Evolutionary conservation across 345 rosid species (phyloP).

Genomic region (Eucalyptus microcorys): DNA sequence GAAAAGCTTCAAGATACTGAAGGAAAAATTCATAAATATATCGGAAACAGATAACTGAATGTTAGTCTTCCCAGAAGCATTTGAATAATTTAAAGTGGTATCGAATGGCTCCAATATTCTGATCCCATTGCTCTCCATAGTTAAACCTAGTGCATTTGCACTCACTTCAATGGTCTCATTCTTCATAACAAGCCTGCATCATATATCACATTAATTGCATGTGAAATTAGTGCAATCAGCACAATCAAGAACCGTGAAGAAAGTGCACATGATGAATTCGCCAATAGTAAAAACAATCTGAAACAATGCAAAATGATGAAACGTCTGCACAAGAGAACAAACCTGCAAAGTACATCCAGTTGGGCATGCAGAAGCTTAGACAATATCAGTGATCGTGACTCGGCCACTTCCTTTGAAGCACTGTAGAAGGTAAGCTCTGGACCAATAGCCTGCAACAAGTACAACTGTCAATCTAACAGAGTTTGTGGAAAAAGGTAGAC

Average conservation of each 20-base stretch:
- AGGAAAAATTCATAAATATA: conserved; percentile 89
- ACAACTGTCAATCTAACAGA: not conserved
- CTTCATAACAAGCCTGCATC: conserved; percentile 59
- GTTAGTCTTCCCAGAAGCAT: conserved; percentile 84
- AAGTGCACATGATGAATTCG: not conserved
- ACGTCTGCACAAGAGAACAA: not conserved
- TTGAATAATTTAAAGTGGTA: conserved; percentile 60
- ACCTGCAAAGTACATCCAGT: conserved; percentile 84
- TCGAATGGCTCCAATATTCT: conserved; percentile 96
- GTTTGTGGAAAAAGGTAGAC: not conserved
- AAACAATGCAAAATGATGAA: not conserved
- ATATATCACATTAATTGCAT: not conserved
- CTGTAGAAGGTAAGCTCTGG: conserved; percentile 93
- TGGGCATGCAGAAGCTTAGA: conserved; percentile 88
- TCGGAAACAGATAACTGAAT: conserved; percentile 68
- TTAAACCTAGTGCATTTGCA: conserved; percentile 74
- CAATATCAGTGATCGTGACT: conserved; percentile 45
- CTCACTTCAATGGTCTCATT: conserved; percentile 70
- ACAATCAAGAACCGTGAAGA: not conserved
- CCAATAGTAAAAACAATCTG: not conserved
- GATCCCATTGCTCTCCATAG: conserved; percentile 95
- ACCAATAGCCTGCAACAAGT: conserved; percentile 65
- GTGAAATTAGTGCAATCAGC: not conserved
- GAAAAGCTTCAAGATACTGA: conserved; percentile 87
- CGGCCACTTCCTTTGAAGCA: conserved; percentile 58